These are phyloP conservation scores for Candida frijolesensis DNA, from an alignment of 1,139 yeast genomes.

Conservation along the genomic window DNA sequence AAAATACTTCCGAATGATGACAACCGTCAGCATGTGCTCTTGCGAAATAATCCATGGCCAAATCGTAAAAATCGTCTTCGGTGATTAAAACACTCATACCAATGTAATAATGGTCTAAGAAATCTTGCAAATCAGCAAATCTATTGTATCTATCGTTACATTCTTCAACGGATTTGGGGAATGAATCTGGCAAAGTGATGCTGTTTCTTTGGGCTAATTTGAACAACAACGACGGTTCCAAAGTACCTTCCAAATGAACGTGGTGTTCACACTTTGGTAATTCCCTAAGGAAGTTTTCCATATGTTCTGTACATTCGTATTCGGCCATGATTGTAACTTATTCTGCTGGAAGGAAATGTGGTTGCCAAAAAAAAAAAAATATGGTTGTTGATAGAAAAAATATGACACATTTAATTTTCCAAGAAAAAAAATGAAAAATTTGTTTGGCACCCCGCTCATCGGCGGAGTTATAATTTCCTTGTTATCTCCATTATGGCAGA, in stretches of 20 bases:
- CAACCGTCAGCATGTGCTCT: slow-evolving; percentile 65
- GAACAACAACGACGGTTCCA: slow-evolving; percentile 71
- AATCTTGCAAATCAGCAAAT: slow-evolving; percentile 72
- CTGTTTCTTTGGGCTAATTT: slow-evolving; percentile 61
- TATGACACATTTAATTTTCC: background rate
- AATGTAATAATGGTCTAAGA: slow-evolving; percentile 73
- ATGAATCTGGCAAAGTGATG: slow-evolving; percentile 56
- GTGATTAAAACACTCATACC: slow-evolving; percentile 72
- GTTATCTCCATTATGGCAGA: background rate
- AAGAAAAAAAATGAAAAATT: background rate
- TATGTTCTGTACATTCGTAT: slow-evolving; percentile 20
- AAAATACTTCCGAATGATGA: slow-evolving; percentile 69
- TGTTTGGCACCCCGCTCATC: background rate
- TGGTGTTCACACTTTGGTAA: slow-evolving; percentile 86
- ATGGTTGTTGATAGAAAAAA: background rate
- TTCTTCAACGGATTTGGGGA: slow-evolving; percentile 57
- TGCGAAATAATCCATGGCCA: slow-evolving; percentile 72
- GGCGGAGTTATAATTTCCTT: background rate
- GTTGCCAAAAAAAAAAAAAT: background rate
- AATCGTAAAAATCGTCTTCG: slow-evolving; percentile 68
- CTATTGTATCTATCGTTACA: slow-evolving; percentile 59
- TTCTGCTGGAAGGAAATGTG: too few species aligned
- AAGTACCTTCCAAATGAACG: slow-evolving; percentile 78
- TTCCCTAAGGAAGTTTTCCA: slow-evolving; percentile 53
- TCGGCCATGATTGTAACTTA: slow-evolving; percentile 8